Evolutionary conservation across 2,329 filamentous ascomycete species (phyloP), one percentile per base, ranked within the genome.

Genomic region (Graphium sp.): DNA sequence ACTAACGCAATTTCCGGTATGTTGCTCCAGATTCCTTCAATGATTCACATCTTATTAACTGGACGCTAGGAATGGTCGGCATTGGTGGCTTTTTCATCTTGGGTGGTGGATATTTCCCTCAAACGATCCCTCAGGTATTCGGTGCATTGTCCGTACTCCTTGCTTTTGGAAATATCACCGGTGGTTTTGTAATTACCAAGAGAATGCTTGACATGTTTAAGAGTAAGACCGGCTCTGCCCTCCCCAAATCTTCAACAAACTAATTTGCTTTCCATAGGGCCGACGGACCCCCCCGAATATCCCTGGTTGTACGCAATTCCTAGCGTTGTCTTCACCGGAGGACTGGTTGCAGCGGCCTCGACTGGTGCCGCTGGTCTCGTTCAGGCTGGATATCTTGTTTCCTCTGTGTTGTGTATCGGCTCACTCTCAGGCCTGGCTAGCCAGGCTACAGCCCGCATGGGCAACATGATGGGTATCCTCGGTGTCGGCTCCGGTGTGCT

Each of bases 151-250:
- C 82, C 2, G 84, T 92, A 2, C 57, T 89, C 5, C 56, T 93
- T 13, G 83, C 83, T 0, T 92, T 89, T 45, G 79, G 91, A 36
- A 92, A 92, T 38, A 74, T 93, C 3, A 76, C 79, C 0, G 84
- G 84, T 33, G 84, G 84, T 0, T 93, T 93, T 35, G 78, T 91
- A 24, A 82, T 93, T 34, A 91, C 83, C 4, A 91, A 91, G 54
- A 67, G 84, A 36, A 93, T 93, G 84, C 60, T 93, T 24, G 83
- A 92, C 47, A 87, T 87, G 80, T 87, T 87, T 47, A 79, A 78
- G 45, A 67, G 79, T 60, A 44, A 41, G 64, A 47, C 8, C 8
- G 8, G 19, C n/a, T n/a, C n/a, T n/a, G n/a, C 10, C 7, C 15
- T 16, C 14, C 6, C 6, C 21, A 5, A 7, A 11, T 19, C 18